phyloP scores from a whole-genome alignment of 2,329 filamentous ascomycete species.

The Trichophyton simii region DNA sequence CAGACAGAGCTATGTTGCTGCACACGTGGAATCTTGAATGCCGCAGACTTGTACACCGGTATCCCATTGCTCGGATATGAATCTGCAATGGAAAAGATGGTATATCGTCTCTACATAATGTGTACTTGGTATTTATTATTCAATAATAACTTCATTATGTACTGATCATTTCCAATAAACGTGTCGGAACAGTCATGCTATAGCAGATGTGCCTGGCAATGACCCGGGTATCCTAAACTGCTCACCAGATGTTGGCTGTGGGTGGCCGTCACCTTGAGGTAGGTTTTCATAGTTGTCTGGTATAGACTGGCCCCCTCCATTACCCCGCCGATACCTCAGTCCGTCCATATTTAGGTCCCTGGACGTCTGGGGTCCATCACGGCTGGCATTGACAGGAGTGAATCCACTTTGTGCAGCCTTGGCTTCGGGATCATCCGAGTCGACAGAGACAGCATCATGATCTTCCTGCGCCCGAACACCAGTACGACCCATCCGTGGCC shows the following conservation, averaged over 20 bases:
- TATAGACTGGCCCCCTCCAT: background rate
- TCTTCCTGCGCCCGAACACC: constrained; percentile 34
- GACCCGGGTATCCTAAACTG: constrained; percentile 30
- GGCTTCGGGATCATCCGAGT: background rate
- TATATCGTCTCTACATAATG: background rate
- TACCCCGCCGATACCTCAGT: constrained; percentile 20
- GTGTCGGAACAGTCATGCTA: constrained; percentile 13
- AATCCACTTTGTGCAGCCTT: constrained; percentile 6
- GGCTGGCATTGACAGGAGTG: background rate
- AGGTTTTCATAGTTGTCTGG: background rate
- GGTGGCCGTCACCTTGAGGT: constrained; percentile 1
- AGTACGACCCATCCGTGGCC: constrained; percentile 45
- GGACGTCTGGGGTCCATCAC: constrained; percentile 13
- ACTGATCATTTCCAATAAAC: background rate
- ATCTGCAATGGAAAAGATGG: background rate
- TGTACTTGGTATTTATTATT: background rate
- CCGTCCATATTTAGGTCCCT: constrained; percentile 21
- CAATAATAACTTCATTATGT: background rate
- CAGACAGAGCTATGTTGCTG: constrained; percentile 61
- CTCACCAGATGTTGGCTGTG: constrained; percentile 15
- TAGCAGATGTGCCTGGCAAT: constrained; percentile 21
- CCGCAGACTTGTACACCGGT: background rate
- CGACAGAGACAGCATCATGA: constrained; percentile 16
- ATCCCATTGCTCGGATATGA: background rate
- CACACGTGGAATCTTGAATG: constrained; percentile 12